Percentiles rank a stretch among this genome's conserved stretches.
Evolutionary conservation across 495 filamentous ascomycete genomes (phyloP).

Genomic region (Bacidia gigantensis): DNA sequence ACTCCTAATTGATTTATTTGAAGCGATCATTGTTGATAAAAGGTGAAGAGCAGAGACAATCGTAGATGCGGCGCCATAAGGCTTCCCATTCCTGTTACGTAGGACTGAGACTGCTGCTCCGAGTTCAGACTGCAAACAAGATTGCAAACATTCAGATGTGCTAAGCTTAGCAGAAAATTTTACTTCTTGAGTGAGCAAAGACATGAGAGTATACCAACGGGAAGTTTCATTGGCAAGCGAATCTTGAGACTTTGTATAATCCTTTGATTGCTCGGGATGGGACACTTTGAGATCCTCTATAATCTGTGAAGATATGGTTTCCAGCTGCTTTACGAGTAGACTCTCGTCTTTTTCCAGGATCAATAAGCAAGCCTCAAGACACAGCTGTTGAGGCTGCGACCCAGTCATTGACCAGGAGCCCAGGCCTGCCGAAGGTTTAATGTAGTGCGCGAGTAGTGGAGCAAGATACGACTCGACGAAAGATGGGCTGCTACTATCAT

Average conservation of each 20-base stretch:
- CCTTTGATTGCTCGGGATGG: slow-evolving; percentile 63
- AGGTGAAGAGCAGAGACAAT: slow-evolving; percentile 36
- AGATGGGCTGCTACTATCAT: slow-evolving; percentile 29
- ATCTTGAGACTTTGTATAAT: slow-evolving; percentile 56
- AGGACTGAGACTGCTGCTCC: slow-evolving; percentile 36
- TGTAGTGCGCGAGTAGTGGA: slow-evolving; percentile 45
- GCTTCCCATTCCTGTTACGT: slow-evolving; percentile 57
- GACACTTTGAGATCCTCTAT: slow-evolving; percentile 52
- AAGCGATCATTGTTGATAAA: slow-evolving; percentile 25
- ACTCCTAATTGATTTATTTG: slow-evolving; percentile 12
- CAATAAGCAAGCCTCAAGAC: slow-evolving; percentile 27
- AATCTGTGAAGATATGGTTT: slow-evolving; percentile 37
- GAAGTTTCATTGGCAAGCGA: slow-evolving; percentile 43
- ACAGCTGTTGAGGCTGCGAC: slow-evolving; percentile 26
- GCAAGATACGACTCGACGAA: slow-evolving; percentile 36
- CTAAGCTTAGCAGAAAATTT: slow-evolving; percentile 9
- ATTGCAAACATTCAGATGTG: slow-evolving; percentile 18
- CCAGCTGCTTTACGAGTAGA: slow-evolving; percentile 38
- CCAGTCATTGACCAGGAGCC: slow-evolving; percentile 37
- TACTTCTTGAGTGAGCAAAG: slow-evolving; percentile 28
- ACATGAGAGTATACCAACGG: slow-evolving; percentile 48
- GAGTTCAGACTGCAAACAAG: slow-evolving; percentile 28
- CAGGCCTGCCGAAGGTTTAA: slow-evolving; percentile 32
- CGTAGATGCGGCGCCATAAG: slow-evolving; percentile 61
- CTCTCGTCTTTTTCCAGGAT: slow-evolving; percentile 18